These are phyloP conservation scores for Mucor indicus DNA, from an alignment of 371 early-diverging fungal genomes.

Conservation along the genomic window DNA sequence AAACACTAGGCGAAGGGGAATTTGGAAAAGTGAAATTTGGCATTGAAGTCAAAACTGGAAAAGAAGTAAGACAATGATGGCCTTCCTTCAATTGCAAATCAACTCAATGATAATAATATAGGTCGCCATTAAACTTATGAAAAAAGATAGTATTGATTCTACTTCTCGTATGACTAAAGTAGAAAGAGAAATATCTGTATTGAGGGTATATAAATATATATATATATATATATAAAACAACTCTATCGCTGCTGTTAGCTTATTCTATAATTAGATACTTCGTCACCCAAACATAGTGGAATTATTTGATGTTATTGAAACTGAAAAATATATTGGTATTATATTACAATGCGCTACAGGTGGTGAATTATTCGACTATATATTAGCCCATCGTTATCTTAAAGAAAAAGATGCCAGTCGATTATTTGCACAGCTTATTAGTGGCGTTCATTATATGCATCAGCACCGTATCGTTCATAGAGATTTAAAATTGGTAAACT, in stretches of 20 bases:
- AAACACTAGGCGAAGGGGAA: constrained; percentile 97
- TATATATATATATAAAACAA: not conserved
- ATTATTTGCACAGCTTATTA: constrained; percentile 93
- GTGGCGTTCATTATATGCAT: constrained; percentile 87
- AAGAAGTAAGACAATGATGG: constrained; percentile 89
- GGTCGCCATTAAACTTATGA: constrained; percentile 85
- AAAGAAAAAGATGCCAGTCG: constrained; percentile 89
- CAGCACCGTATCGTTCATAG: constrained; percentile 89
- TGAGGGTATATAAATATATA: constrained; percentile 76
- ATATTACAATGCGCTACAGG: constrained; percentile 94
- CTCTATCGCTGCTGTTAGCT: not conserved
- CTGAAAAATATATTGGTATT: constrained; percentile 92
- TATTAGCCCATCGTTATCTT: constrained; percentile 87
- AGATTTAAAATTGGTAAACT: constrained; percentile 88
- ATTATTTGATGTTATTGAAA: constrained; percentile 94
- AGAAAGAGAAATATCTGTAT: constrained; percentile 78
- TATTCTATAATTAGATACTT: constrained; percentile 58
- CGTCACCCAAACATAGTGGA: constrained; percentile 91
- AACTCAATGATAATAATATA: no score
- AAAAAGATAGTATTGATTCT: constrained; percentile 78
- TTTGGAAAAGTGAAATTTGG: constrained; percentile 98
- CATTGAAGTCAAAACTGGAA: constrained; percentile 87
- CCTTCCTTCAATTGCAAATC: no score
- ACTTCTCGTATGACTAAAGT: constrained; percentile 76
- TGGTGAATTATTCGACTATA: constrained; percentile 96